A percentile compares a stretch with the other conserved stretches of the same genome.
These are phyloP conservation scores for Xylariaceae sp. DNA, from an alignment of 2,329 filamentous ascomycete genomes.

Conservation along the genomic window DNA sequence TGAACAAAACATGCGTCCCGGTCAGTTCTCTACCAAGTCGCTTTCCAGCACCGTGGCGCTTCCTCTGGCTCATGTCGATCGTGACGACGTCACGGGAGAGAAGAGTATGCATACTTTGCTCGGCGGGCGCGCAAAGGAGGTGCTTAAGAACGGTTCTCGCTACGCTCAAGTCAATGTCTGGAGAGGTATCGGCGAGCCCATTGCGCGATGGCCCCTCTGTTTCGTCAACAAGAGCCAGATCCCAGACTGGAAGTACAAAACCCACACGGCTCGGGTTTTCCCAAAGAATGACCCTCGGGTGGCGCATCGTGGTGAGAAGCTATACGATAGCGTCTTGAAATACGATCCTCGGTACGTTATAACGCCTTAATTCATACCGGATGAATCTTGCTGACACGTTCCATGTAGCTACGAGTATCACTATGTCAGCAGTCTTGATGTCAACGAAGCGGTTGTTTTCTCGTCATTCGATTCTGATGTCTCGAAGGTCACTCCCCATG, in stretches of 20 bases:
- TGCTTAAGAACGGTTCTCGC: slow-evolving; percentile 23
- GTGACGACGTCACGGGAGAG: slow-evolving; percentile 24
- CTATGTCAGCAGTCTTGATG: slow-evolving; percentile 25
- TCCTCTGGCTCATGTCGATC: slow-evolving; percentile 26
- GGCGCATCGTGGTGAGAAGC: slow-evolving; percentile 25
- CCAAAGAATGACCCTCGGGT: slow-evolving; percentile 26
- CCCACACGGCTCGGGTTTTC: slow-evolving; percentile 24
- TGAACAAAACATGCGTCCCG: slow-evolving; percentile 24
- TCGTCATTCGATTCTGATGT: slow-evolving; percentile 29
- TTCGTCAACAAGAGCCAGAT: slow-evolving; percentile 26
- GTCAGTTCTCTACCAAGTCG: slow-evolving; percentile 24
- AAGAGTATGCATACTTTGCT: slow-evolving; percentile 25
- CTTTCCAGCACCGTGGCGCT: slow-evolving; percentile 25
- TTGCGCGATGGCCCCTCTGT: slow-evolving; percentile 27
- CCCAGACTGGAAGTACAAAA: slow-evolving; percentile 23
- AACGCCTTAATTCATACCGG: not conserved
- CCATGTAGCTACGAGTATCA: slow-evolving; percentile 25
- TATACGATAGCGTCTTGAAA: slow-evolving; percentile 28
- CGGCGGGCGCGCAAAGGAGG: slow-evolving; percentile 21
- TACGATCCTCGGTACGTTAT: slow-evolving; percentile 23
- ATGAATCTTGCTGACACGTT: slow-evolving; percentile 12
- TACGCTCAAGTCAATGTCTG: slow-evolving; percentile 29
- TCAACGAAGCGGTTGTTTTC: slow-evolving; percentile 28
- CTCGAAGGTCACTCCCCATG: slow-evolving; percentile 26
- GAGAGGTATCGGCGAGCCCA: slow-evolving; percentile 25